phyloP scores from a whole-genome alignment of 805 yeast genomes.

The Martiniozyma abietophila region DNA sequence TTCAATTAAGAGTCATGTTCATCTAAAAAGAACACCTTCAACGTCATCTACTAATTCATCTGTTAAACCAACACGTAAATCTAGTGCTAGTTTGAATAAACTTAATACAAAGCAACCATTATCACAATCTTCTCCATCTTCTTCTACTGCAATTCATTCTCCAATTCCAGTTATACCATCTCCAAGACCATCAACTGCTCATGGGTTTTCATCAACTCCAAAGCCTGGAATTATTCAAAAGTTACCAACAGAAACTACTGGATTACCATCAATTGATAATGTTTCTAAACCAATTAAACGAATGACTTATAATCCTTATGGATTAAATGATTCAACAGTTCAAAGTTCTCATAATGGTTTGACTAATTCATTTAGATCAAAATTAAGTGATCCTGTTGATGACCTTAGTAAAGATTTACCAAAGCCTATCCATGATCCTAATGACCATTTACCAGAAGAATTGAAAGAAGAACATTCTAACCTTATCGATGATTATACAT shows the following conservation, averaged over 20 bases:
- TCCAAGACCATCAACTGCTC: background rate
- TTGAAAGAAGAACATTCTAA: constrained; percentile 42
- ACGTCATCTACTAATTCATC: no score
- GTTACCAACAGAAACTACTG: constrained; percentile 11
- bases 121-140: background rate
- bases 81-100: no score
- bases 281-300: constrained; percentile 23
- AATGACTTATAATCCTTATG: constrained; percentile 60
- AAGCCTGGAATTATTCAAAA: constrained; percentile 2
- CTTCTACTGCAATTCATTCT: background rate
- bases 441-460: constrained; percentile 50
- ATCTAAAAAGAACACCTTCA: no score
- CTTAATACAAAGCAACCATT: no score
- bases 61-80: background rate
- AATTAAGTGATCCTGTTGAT: constrained; percentile 18
- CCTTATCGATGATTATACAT: constrained; percentile 49
- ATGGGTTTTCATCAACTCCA: background rate
- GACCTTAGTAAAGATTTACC: constrained; percentile 42
- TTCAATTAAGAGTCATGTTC: no score
- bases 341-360: no score
- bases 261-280: constrained; percentile 25
- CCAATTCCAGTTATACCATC: background rate
- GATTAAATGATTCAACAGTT: constrained; percentile 21
- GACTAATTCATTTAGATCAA: constrained; percentile 13
- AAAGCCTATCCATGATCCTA: constrained; percentile 64